Evolutionary conservation across 306 rosid genomes (phyloP), one percentile per base, ranked within the genome.

Genomic region (Fagus crenata): DNA sequence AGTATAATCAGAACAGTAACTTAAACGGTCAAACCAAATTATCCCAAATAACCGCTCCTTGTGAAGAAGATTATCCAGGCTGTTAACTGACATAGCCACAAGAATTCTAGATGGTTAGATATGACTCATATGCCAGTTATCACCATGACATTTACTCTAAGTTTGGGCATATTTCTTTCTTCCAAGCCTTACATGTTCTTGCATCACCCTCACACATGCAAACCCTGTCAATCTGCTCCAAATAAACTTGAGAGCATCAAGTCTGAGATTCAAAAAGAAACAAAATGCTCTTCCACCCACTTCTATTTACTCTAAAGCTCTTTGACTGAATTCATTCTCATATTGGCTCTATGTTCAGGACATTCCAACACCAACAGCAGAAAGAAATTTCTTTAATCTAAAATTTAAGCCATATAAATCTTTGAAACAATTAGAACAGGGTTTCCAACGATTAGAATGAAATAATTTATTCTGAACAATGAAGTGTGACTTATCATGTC

Each of bases 401-500:
- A 32, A 69, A 69, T 17, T 39, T 3, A 36, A 69, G 22, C 41
- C 78, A 37, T 43, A 5, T 31, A 8, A 67, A 33, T 54, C 15
- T 33, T 31, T 28, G 59, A 37, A 73, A 77, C 40, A 40, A 28
- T 7, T 59, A 17, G 36, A 61, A 28, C 28, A 22, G 28, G 28
- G 28, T 22, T 22, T 22, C 28, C 28, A 78, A 43, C 3, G 18
- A 36, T 70, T n/a, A n/a, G 51, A 43, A 53, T 55, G 33, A 55
- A 55, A 18, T 18, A 0, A 18, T 18, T 55, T 55, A 55, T 55
- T 55, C 32, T 67, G 33, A 3, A 53, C 49, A 72, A 72, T 15
- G 33, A 72, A 54, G 49, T 51, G 65, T 41, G 14, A 72, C 33
- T 72, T 33, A 72, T 53, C 65, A 72, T 53, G 61, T 36, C 58